Conservation (phyloP, 768 basidiomycete genomes). For the Naganishia friedmannii region DNA sequence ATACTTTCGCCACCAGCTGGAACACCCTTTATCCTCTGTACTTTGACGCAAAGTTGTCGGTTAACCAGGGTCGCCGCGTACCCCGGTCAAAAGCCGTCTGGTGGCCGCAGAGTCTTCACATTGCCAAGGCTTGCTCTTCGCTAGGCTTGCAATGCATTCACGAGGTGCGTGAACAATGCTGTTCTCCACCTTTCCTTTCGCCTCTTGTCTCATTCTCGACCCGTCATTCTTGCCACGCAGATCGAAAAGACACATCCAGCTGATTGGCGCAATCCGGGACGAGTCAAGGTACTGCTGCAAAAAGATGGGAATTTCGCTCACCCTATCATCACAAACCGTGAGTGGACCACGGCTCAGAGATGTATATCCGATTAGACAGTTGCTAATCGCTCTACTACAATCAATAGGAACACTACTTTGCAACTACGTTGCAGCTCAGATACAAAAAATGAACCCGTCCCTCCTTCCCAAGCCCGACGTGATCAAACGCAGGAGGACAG, state of each 20-base stretch:
- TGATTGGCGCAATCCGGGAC: conserved; percentile 97
- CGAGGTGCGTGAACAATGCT: conserved; percentile 63
- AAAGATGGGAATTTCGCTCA: conserved; percentile 49
- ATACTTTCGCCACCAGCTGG: conserved; percentile 62
- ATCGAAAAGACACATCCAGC: conserved; percentile 79
- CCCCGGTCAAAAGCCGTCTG: conserved; percentile 74
- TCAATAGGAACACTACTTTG: conserved; percentile 44
- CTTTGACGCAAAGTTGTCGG: conserved; percentile 85
- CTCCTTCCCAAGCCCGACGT: conserved; percentile 27
- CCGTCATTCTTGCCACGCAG: conserved; percentile 41
- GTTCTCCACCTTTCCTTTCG: background rate
- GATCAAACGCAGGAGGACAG: conserved; percentile 21
- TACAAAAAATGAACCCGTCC: conserved; percentile 38
- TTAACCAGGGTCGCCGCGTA: conserved; percentile 67
- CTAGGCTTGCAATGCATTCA: conserved; percentile 78
- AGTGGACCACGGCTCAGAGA: conserved; percentile 28
- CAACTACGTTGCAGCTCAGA: conserved; percentile 44
- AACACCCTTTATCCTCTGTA: conserved; percentile 95
- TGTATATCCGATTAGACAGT: conserved; percentile 27
- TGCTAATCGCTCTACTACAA: conserved; percentile 22
- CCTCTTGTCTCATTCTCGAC: conserved; percentile 58
- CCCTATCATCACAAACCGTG: conserved; percentile 53
- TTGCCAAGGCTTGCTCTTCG: conserved; percentile 74
- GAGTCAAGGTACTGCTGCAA: conserved; percentile 72
- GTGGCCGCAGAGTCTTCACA: conserved; percentile 94